Conservation (phyloP, 1,284 basidiomycete genomes). For the Athelia sp. region DNA sequence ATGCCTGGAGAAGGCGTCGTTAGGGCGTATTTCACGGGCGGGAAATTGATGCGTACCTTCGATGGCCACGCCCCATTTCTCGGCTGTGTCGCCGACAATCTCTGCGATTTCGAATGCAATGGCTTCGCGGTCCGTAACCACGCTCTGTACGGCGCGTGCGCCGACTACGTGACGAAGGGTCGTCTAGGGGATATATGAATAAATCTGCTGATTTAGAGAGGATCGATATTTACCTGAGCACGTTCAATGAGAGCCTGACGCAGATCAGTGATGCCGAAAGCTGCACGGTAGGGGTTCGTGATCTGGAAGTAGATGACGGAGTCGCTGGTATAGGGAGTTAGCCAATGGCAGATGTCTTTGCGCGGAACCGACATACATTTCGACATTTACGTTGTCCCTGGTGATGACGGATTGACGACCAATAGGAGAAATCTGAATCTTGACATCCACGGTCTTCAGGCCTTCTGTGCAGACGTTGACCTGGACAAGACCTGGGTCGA, state of each 20-base stretch:
- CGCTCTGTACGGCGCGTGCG: conserved; percentile 78
- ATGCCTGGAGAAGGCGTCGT: conserved; percentile 68
- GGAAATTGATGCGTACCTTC: neutral
- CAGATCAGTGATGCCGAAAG: conserved; percentile 89
- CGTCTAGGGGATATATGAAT: conserved; percentile 43
- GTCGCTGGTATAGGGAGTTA: conserved; percentile 45
- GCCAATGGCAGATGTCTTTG: conserved; percentile 7
- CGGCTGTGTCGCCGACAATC: conserved; percentile 83
- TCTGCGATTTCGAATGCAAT: conserved; percentile 95
- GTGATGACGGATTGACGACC: conserved; percentile 84
- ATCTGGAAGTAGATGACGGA: conserved; percentile 92
- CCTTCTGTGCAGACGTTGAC: conserved; percentile 92
- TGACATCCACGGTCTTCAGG: conserved; percentile 84
- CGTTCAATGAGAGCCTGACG: conserved; percentile 86
- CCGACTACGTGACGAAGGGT: conserved; percentile 95
- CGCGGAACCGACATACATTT: conserved; percentile 50
- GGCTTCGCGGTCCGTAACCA: conserved; percentile 92
- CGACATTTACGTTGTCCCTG: conserved; percentile 85
- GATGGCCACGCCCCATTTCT: conserved; percentile 26
- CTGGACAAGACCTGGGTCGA: conserved; percentile 88
- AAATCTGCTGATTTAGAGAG: too few species aligned
- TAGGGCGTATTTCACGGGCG: conserved; percentile 24
- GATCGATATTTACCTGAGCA: conserved; percentile 39
- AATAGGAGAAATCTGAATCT: conserved; percentile 88
- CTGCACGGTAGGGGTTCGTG: conserved; percentile 82